Evolutionary conservation across 1,139 yeast genomes (phyloP), one percentile per base, ranked within the genome.

Genomic region (Yamadazyma spencermartinsiae): DNA sequence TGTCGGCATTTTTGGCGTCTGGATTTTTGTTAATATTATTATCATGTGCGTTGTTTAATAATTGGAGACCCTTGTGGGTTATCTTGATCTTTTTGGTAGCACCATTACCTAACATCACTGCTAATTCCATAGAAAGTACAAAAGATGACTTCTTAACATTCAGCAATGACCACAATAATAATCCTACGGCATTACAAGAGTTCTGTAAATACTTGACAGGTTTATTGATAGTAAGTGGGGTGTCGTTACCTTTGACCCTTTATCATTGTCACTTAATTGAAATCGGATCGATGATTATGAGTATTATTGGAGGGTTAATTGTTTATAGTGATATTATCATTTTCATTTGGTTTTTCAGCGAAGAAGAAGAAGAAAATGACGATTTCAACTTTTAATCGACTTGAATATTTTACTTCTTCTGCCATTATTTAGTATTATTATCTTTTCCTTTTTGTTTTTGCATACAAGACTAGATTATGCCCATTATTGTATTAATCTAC

Each of bases 11-110:
- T 31, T 66, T 85, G 33, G 90, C 94, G 1, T 65, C 83, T 7
- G 94, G 94, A 13, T 83, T 84, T 55, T 68, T 85, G n/a, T 65
- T 83, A 41, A 84, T 83, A 33, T 74, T 84, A 35, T 65, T 85
- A 39, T 78, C 86, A 48, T 83, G 92, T 60, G 90, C 92, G 8
- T 68, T 85, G 33, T 84, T 74, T 62, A 73, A 78, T 46, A 84
- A 82, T 55, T 85, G 84, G 75, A 74, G 74, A 44, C 89, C 92
- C 34, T 63, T 85, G 38, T 79, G 82, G 67, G 90, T 82, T 41
- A 78, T 81, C 23, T 67, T 70, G 23, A 72, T 84, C 39, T 84
- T 83, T 58, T 68, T 84, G 36, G 41, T 80, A 33, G 92, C 92
- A 2, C 90, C 94, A 17, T 60, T 84, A 38, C 92, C 90, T 21